Percentiles rank a stretch among this genome's conserved stretches.
Evolutionary conservation across 2,329 filamentous ascomycete species (phyloP).

Genomic region (Ophiobolus disseminans): DNA sequence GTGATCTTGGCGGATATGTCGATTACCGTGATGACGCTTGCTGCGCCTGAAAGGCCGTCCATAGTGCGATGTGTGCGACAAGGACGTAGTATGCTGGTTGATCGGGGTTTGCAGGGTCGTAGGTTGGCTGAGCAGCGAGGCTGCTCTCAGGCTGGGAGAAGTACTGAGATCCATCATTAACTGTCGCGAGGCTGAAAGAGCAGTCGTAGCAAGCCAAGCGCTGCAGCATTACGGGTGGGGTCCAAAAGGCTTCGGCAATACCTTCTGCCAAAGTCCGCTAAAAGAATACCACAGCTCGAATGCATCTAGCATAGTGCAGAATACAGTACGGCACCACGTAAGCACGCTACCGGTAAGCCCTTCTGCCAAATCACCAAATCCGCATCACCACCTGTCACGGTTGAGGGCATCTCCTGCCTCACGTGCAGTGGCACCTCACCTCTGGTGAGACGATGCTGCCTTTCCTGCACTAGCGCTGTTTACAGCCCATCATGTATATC

Average conservation of each 20-base stretch:
- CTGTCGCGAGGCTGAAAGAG: not conserved
- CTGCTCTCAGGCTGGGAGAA: constrained; percentile 4
- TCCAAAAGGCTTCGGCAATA: not conserved
- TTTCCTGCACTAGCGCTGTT: too few relatives aligned
- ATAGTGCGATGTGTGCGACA: constrained; percentile 20
- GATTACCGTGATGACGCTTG: constrained; percentile 50
- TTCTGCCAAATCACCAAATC: too few relatives aligned
- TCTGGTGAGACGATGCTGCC: too few relatives aligned
- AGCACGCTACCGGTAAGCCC: too few relatives aligned
- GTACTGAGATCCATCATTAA: constrained; percentile 13
- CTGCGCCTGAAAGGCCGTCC: constrained; percentile 45
- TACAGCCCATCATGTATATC: too few relatives aligned
- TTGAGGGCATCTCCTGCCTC: too few relatives aligned
- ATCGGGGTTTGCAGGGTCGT: constrained; percentile 5
- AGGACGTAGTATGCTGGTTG: not conserved
- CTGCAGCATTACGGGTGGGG: constrained; percentile 2
- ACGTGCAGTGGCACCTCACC: too few relatives aligned
- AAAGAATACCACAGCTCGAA: too few relatives aligned
- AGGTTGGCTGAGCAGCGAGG: constrained; percentile 13
- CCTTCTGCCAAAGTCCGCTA: not conserved
- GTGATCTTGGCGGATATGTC: constrained; percentile 49
- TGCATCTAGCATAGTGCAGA: too few relatives aligned
- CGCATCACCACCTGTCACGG: too few relatives aligned
- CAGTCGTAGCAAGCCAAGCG: constrained; percentile 12
- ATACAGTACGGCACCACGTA: too few relatives aligned